Percentiles rank a stretch among this genome's conserved stretches.
phyloP scores from a whole-genome alignment of 108 stramenopile genomes.

The Cyclotella sp. region DNA sequence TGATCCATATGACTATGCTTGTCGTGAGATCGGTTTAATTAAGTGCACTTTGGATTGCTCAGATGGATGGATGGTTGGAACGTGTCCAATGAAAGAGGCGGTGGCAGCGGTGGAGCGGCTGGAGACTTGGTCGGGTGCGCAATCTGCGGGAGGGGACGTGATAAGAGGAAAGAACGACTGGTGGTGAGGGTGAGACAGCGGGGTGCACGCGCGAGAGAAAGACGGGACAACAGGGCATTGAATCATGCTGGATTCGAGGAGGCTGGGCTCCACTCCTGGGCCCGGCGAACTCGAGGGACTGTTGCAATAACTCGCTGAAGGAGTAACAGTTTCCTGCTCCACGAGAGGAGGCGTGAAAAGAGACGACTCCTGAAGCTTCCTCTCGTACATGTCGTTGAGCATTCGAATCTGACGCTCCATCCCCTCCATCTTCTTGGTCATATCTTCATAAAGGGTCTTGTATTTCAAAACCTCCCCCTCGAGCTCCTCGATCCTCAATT shows the following conservation, averaged over 20 bases:
- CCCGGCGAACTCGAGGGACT: constrained; percentile 17
- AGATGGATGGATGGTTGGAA: constrained; percentile 4
- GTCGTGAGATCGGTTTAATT: constrained; percentile 56
- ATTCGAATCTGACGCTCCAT: constrained; percentile 44
- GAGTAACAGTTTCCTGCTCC: constrained; percentile 19
- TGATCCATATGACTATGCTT: constrained; percentile 48
- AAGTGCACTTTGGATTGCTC: constrained; percentile 46
- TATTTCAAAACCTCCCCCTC: constrained; percentile 65
- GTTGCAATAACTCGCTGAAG: constrained; percentile 26
- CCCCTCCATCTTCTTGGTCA: constrained; percentile 32
- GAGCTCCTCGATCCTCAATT: constrained; percentile 64
- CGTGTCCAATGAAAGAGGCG: background rate
- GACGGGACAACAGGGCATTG: constrained; percentile 3
- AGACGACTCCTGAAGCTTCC: background rate
- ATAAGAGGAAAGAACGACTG: constrained; percentile 11
- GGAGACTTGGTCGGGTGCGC: constrained; percentile 6
- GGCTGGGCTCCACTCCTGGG: background rate
- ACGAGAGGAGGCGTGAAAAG: no score
- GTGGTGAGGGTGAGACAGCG: constrained; percentile 5
- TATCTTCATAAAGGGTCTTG: constrained; percentile 54
- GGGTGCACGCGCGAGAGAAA: background rate
- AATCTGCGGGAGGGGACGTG: constrained; percentile 1
- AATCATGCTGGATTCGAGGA: background rate
- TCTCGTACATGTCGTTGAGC: constrained; percentile 17
- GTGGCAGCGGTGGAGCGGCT: background rate